phyloP scores from a whole-genome alignment of 73 alveolate species.

The Uronychia setigera region DNA sequence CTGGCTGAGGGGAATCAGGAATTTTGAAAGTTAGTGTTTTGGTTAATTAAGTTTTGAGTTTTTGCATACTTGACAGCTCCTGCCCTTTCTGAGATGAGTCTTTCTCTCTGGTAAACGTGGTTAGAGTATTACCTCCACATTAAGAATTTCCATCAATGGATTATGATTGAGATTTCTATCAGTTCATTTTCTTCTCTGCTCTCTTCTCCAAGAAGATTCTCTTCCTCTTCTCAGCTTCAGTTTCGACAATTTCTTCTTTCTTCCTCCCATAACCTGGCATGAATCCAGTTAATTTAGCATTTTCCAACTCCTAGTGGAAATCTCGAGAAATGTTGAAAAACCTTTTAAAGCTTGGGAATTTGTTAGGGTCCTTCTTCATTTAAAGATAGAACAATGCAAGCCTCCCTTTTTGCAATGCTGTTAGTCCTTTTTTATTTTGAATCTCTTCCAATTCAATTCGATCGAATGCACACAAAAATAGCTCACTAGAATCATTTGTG shows the following conservation, averaged over 20 bases:
- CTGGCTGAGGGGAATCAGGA: no score
- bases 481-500: neutral
- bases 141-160: neutral
- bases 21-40: neutral
- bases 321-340: neutral
- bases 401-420: neutral
- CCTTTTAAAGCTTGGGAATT: neutral
- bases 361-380: neutral
- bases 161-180: neutral
- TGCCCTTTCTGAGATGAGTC: neutral
- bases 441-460: neutral
- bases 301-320: neutral
- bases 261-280: neutral
- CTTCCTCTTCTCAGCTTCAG: neutral
- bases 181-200: neutral
- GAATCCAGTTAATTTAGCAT: neutral
- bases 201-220: neutral
- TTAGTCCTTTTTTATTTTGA: neutral
- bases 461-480: neutral
- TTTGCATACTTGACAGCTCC: neutral
- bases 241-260: neutral
- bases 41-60: neutral
- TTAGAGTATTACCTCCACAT: neutral
- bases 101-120: neutral
- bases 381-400: neutral